Percentiles rank a stretch among this genome's conserved stretches.
Conservation (phyloP, 1,284 basidiomycete species). For the Caloboletus firmus region DNA sequence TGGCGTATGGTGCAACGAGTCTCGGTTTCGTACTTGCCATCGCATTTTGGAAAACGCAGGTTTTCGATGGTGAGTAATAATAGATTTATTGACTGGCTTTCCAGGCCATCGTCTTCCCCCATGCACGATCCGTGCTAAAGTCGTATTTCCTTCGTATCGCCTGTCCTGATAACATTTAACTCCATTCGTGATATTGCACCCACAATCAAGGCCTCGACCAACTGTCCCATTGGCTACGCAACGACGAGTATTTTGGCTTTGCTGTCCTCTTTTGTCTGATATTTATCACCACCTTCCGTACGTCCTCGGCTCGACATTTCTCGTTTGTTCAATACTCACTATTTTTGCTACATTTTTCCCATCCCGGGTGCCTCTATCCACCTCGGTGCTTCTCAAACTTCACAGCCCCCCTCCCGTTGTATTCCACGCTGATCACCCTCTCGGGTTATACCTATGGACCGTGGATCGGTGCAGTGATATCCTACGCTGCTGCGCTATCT, state of each 20-base stretch:
- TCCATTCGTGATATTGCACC: background rate
- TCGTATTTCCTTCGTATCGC: constrained; percentile 1
- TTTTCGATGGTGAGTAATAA: constrained; percentile 61
- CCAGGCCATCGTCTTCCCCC: background rate
- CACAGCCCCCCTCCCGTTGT: constrained; percentile 77
- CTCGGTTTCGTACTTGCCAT: constrained; percentile 70
- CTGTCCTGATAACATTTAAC: background rate
- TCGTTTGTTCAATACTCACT: constrained; percentile 4
- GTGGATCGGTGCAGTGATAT: constrained; percentile 77
- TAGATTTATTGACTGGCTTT: constrained; percentile 1
- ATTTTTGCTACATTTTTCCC: constrained; percentile 4
- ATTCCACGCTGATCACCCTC: constrained; percentile 84
- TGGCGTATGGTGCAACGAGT: constrained; percentile 66
- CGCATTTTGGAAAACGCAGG: constrained; percentile 69
- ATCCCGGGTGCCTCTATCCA: constrained; percentile 15
- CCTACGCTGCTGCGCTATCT: constrained; percentile 79
- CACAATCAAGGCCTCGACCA: constrained; percentile 60
- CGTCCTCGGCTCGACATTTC: constrained; percentile 37
- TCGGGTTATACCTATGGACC: constrained; percentile 86
- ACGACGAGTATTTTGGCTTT: constrained; percentile 65
- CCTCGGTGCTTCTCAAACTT: constrained; percentile 21
- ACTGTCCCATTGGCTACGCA: constrained; percentile 69
- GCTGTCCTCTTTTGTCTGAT: constrained; percentile 74
- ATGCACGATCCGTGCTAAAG: constrained; percentile 2
- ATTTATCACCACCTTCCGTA: constrained; percentile 81